A percentile compares a stretch with the other conserved stretches of the same genome.
phyloP scores from a whole-genome alignment of 805 yeast species.

The Brettanomyces anomalus region DNA sequence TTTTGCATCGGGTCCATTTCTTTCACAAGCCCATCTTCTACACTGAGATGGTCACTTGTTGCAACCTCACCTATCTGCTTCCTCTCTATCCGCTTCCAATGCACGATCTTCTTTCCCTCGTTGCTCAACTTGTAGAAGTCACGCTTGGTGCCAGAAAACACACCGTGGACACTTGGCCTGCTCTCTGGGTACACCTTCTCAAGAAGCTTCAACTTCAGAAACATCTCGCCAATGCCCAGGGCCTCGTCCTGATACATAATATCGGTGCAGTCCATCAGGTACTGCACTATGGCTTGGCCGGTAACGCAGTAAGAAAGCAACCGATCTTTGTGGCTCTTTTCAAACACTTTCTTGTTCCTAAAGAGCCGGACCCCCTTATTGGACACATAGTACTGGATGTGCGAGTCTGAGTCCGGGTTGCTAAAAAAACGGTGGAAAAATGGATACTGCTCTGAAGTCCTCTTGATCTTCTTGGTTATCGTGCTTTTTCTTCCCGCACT shows the following conservation, averaged over 20 bases:
- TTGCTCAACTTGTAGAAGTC: constrained; percentile 17
- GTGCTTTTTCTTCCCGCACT: background rate
- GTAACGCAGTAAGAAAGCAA: constrained; percentile 43
- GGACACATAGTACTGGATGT: constrained; percentile 69
- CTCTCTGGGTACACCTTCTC: constrained; percentile 26
- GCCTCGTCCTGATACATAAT: constrained; percentile 46
- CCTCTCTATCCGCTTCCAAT: constrained; percentile 11
- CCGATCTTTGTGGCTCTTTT: constrained; percentile 17
- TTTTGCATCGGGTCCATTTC: too few species aligned
- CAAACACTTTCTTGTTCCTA: constrained; percentile 23
- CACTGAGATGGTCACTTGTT: too few species aligned
- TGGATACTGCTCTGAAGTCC: constrained; percentile 35
- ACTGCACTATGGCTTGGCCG: constrained; percentile 75
- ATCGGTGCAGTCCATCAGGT: constrained; percentile 89
- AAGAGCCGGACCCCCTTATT: constrained; percentile 56
- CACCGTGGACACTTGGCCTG: background rate
- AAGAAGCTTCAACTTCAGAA: constrained; percentile 39
- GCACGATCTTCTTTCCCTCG: constrained; percentile 13
- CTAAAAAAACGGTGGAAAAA: constrained; percentile 70
- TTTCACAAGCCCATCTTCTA: too few species aligned
- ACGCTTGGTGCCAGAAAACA: constrained; percentile 10
- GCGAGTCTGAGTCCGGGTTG: constrained; percentile 82
- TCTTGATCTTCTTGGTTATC: background rate
- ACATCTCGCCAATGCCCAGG: constrained; percentile 38
- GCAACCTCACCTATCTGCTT: background rate